phyloP scores from a whole-genome alignment of 371 early-diverging fungal species.

The Gilbertella persicaria region DNA sequence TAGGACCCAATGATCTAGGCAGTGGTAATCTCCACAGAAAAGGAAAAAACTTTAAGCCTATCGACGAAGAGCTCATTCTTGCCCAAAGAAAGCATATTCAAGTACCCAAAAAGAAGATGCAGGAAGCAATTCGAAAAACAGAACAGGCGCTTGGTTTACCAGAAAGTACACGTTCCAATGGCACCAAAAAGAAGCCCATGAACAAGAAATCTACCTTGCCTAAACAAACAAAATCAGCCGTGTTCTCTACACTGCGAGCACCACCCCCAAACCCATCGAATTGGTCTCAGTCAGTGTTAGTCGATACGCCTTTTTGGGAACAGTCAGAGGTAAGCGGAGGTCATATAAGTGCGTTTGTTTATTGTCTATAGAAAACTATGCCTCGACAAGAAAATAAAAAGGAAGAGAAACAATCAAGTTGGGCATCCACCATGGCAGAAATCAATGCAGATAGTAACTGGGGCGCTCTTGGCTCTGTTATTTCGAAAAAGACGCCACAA shows the following conservation, averaged over 20 bases:
- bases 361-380: too few species aligned
- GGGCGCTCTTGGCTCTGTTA: too few species aligned
- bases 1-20: slow-evolving; percentile 21
- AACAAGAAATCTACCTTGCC: neutral
- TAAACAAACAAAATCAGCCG: neutral
- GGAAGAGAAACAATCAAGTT: too few species aligned
- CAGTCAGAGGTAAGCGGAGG: slow-evolving; percentile 5
- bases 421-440: too few species aligned
- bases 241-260: neutral
- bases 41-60: slow-evolving; percentile 27
- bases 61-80: slow-evolving; percentile 25
- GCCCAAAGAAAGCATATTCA: slow-evolving; percentile 16
- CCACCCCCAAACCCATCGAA: neutral
- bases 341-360: too few species aligned
- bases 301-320: slow-evolving; percentile 29
- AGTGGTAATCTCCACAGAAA: slow-evolving; percentile 27
- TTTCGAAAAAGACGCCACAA: too few species aligned
- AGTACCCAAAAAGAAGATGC: slow-evolving; percentile 9
- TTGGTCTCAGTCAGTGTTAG: slow-evolving; percentile 13
- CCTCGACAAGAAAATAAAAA: too few species aligned
- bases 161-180: neutral
- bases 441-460: too few species aligned
- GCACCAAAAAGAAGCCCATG: slow-evolving; percentile 2
- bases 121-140: slow-evolving; percentile 2
- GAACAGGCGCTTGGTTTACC: neutral